Evolutionary conservation across 176 grass and related monocot genomes (phyloP).

Genomic region (Pontederia crassipes): DNA sequence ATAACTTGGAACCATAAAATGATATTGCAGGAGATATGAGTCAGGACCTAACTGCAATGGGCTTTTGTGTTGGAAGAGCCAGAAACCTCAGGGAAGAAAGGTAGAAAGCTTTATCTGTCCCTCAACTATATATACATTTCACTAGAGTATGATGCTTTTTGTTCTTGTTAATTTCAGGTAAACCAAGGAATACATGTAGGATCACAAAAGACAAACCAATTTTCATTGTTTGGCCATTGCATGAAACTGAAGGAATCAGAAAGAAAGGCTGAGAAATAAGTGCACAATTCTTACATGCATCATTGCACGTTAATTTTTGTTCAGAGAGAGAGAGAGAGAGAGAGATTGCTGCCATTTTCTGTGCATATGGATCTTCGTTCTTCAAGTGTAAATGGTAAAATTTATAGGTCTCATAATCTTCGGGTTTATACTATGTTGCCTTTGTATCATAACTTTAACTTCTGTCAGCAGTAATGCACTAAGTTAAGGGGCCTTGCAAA

Average conservation of each 20-base stretch:
- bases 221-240: slow-evolving; percentile 28
- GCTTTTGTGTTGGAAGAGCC: slow-evolving; percentile 55
- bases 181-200: slow-evolving; percentile 35
- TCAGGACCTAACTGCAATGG: slow-evolving; percentile 43
- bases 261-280: slow-evolving; percentile 18
- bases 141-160: neutral
- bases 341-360: no score
- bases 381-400: no score
- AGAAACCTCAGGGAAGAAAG: slow-evolving; percentile 32
- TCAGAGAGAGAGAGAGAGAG: no score
- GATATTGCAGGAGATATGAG: slow-evolving; percentile 44
- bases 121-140: slow-evolving; percentile 6
- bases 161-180: slow-evolving; percentile 29
- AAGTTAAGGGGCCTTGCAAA: no score
- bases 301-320: no score
- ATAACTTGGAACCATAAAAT: neutral
- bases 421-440: no score
- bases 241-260: slow-evolving; percentile 19
- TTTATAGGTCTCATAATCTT: no score
- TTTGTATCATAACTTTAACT: no score
- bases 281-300: no score
- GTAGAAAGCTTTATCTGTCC: slow-evolving; percentile 19
- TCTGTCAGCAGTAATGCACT: no score
- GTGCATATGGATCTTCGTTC: no score
- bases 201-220: slow-evolving; percentile 2